phyloP scores from a whole-genome alignment of 768 basidiomycete species.

The Trametes gibbosa region DNA sequence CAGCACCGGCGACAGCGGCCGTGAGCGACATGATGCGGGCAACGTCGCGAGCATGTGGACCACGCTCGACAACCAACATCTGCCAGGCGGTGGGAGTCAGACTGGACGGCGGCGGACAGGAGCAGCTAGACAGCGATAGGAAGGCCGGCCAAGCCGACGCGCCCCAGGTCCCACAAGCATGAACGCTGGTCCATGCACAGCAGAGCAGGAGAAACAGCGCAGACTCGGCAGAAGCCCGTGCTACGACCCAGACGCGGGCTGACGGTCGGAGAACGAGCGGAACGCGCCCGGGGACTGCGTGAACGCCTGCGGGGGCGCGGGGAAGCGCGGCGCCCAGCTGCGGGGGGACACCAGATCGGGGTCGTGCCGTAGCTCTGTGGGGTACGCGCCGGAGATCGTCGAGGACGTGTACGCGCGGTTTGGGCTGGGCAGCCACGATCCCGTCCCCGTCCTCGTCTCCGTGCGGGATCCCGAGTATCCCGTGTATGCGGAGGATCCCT shows the following conservation, averaged over 20 bases:
- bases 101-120: too few relatives aligned
- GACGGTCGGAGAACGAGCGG: neutral
- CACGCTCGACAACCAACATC: neutral
- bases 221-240: neutral
- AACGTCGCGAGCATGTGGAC: neutral
- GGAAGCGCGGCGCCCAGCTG: conserved; percentile 13
- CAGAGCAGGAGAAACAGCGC: neutral
- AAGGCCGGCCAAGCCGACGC: neutral
- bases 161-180: neutral
- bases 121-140: too few relatives aligned
- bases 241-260: neutral
- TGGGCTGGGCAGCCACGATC: conserved; percentile 7
- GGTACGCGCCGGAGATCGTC: conserved; percentile 15
- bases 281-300: neutral
- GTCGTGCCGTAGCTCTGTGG: conserved; percentile 16
- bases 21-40: neutral
- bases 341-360: conserved; percentile 10
- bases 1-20: neutral
- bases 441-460: neutral
- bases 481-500: neutral
- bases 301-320: conserved; percentile 8
- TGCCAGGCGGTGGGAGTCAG: neutral
- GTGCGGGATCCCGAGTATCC: conserved; percentile 3
- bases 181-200: too few relatives aligned
- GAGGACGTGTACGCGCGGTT: conserved; percentile 16